A percentile compares a stretch with the other conserved stretches of the same genome.
These are phyloP conservation scores for Melastoma candidum DNA, from an alignment of 441 rosid genomes.

Conservation along the genomic window DNA sequence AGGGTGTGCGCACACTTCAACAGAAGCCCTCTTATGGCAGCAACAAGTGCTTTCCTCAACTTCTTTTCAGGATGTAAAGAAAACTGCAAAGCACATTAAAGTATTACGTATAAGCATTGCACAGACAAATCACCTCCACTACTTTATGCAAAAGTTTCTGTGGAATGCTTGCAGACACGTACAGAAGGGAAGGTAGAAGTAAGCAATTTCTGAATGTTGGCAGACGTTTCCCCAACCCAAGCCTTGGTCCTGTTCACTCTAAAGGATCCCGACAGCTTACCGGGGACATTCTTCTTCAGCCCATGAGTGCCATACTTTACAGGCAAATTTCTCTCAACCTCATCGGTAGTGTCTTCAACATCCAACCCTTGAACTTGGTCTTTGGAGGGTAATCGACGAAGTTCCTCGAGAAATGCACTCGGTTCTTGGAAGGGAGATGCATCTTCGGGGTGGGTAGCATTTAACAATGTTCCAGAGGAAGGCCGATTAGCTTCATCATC, in stretches of 20 bases:
- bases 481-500: constrained; percentile 57
- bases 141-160: too few species aligned
- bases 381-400: constrained; percentile 47
- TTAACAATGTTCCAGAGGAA: constrained; percentile 24
- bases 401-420: constrained; percentile 50
- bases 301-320: constrained; percentile 21
- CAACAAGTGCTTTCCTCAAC: constrained; percentile 65
- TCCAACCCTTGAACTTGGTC: constrained; percentile 25
- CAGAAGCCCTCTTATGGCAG: constrained; percentile 62
- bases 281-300: constrained; percentile 19
- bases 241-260: constrained; percentile 67
- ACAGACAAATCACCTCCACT: too few species aligned
- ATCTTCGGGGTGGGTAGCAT: constrained; percentile 21
- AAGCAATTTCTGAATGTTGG: constrained; percentile 59
- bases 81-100: constrained; percentile 37
- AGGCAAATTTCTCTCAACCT: constrained; percentile 19
- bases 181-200: constrained; percentile 77
- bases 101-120: background rate
- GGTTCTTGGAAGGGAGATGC: constrained; percentile 31
- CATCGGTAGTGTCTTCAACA: constrained; percentile 26
- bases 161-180: constrained; percentile 16
- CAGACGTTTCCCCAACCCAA: constrained; percentile 71
- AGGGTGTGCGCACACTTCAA: constrained; percentile 53
- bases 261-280: constrained; percentile 40
- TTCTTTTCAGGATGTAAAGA: constrained; percentile 66